phyloP scores from a whole-genome alignment of 192 early-diverging fungal genomes.

The Gaertneriomyces sp. region DNA sequence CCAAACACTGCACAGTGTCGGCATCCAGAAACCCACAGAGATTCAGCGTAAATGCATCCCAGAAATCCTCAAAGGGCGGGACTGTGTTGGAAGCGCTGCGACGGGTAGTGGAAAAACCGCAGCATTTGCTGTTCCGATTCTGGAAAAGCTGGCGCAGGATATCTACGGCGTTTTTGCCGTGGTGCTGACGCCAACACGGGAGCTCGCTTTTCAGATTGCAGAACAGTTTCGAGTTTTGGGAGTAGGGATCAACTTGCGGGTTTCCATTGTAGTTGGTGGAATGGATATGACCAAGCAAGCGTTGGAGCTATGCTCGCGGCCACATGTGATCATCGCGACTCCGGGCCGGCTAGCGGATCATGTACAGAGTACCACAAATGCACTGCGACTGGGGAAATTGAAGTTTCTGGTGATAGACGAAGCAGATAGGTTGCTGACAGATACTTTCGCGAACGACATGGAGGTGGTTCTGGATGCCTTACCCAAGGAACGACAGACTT shows the following conservation, averaged over 20 bases:
- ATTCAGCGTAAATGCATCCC: conserved; percentile 89
- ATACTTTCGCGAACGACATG: conserved; percentile 81
- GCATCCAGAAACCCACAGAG: conserved; percentile 84
- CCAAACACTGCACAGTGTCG: conserved; percentile 70
- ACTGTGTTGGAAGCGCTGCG: conserved; percentile 88
- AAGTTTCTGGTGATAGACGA: conserved; percentile 90
- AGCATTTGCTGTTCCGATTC: conserved; percentile 95
- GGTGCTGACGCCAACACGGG: conserved; percentile 94
- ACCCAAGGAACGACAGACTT: conserved; percentile 83
- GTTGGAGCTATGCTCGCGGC: conserved; percentile 72
- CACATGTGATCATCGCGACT: conserved; percentile 92
- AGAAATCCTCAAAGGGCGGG: conserved; percentile 54
- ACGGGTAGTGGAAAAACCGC: conserved; percentile 98
- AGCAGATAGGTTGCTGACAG: conserved; percentile 85
- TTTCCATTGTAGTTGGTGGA: conserved; percentile 89
- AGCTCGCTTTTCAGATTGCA: conserved; percentile 97
- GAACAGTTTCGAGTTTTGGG: conserved; percentile 96
- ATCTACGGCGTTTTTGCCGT: conserved; percentile 95
- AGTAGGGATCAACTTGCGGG: conserved; percentile 75
- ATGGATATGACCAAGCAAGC: conserved; percentile 95
- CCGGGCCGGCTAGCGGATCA: conserved; percentile 94
- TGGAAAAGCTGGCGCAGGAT: conserved; percentile 92
- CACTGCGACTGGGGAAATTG: conserved; percentile 67
- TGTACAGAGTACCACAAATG: conserved; percentile 72
- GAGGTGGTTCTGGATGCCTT: conserved; percentile 70